Evolutionary conservation across 345 rosid species (phyloP).

Genomic region (Salix brachista): DNA sequence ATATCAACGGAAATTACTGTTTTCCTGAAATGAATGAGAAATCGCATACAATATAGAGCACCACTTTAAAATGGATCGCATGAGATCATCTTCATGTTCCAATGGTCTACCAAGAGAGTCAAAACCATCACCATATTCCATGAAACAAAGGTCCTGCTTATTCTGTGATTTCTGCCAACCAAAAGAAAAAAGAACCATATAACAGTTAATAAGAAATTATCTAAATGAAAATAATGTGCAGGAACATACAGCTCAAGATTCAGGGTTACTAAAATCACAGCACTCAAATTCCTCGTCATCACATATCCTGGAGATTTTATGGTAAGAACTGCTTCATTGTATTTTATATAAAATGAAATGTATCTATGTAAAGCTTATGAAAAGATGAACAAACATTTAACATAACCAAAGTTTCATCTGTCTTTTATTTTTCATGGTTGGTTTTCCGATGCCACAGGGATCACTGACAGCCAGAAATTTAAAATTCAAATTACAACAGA

Average conservation of each 20-base stretch:
- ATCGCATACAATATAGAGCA: not conserved
- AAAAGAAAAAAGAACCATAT: not conserved
- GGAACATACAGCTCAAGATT: not conserved
- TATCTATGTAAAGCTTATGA: not conserved
- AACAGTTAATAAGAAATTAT: not conserved
- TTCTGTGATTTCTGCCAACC: conserved; percentile 2
- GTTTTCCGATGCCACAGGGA: not conserved
- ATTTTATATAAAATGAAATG: not conserved
- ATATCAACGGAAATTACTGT: not conserved
- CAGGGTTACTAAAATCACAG: not conserved
- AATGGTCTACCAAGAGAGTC: conserved; percentile 1
- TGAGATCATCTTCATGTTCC: conserved; percentile 10
- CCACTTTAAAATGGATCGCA: not conserved
- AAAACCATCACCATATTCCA: not conserved
- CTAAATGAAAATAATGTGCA: not conserved
- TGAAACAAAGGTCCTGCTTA: not conserved
- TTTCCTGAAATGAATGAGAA: not conserved
- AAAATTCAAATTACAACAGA: not conserved
- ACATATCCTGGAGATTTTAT: not conserved
- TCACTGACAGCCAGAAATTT: not conserved
- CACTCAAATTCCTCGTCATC: not conserved
- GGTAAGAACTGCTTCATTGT: not conserved
- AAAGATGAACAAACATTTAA: not conserved
- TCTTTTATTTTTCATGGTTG: not conserved
- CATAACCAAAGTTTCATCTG: not conserved